Percentiles rank a stretch among this genome's conserved stretches.
Conservation (phyloP, 345 rosid genomes). For the Nephelium lappaceum region DNA sequence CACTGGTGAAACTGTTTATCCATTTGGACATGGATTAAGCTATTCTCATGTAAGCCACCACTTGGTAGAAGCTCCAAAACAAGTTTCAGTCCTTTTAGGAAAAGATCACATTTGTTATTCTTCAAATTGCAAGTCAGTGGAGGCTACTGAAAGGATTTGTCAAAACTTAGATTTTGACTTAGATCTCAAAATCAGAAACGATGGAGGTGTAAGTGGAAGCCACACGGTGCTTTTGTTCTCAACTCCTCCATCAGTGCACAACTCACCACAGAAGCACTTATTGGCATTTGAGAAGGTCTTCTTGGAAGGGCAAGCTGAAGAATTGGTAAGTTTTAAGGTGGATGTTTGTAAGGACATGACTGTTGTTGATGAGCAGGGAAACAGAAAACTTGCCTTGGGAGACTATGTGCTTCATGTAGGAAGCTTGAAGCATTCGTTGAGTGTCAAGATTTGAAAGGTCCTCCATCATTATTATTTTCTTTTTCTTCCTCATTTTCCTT, state of each 20-base stretch:
- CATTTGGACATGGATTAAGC: constrained; percentile 91
- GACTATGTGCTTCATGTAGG: constrained; percentile 78
- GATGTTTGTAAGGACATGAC: constrained; percentile 82
- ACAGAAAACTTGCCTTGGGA: constrained; percentile 63
- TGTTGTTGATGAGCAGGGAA: constrained; percentile 70
- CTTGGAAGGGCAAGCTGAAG: constrained; percentile 33
- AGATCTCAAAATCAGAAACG: constrained; percentile 55
- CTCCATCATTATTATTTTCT: too few species aligned
- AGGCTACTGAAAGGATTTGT: constrained; percentile 46
- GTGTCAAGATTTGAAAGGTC: constrained; percentile 62
- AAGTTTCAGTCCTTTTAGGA: constrained; percentile 48
- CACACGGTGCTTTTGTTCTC: constrained; percentile 79
- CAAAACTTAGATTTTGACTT: constrained; percentile 48
- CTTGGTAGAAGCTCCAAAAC: constrained; percentile 57
- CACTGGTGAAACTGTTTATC: constrained; percentile 78
- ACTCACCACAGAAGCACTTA: constrained; percentile 70
- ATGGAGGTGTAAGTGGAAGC: constrained; percentile 51
- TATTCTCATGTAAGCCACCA: constrained; percentile 51
- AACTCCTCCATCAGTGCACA: constrained; percentile 68
- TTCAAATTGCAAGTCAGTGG: constrained; percentile 60
- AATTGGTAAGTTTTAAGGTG: constrained; percentile 55
- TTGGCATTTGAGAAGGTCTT: constrained; percentile 71
- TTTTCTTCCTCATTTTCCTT: not conserved
- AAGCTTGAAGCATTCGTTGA: constrained; percentile 58
- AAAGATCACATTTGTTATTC: constrained; percentile 56